phyloP scores from a whole-genome alignment of 345 rosid genomes.

The Brassica incana region DNA sequence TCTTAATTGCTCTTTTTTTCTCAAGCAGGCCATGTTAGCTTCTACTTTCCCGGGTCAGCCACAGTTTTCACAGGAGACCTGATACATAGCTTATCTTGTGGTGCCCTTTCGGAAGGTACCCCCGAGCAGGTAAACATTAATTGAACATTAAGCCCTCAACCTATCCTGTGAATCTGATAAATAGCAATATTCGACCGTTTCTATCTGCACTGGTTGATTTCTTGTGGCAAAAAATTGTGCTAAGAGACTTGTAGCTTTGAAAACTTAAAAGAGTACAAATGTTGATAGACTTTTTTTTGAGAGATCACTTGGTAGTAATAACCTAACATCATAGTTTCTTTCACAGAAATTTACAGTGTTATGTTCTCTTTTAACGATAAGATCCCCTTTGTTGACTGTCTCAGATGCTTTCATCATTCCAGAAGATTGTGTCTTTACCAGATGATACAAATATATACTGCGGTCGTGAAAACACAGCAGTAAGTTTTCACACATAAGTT shows the following conservation, averaged over 20 bases:
- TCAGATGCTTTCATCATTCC: slow-evolving; percentile 88
- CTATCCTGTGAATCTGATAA: neutral
- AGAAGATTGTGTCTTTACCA: slow-evolving; percentile 73
- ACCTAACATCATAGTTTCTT: neutral
- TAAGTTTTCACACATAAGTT: slow-evolving; percentile 40
- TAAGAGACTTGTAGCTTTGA: neutral
- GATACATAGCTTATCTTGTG: slow-evolving; percentile 94
- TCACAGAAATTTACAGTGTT: neutral
- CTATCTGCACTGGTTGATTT: neutral
- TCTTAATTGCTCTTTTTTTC: slow-evolving; percentile 11
- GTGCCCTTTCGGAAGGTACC: slow-evolving; percentile 76
- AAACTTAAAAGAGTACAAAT: neutral
- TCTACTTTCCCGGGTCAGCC: slow-evolving; percentile 87
- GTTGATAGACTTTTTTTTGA: neutral
- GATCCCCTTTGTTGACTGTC: slow-evolving; percentile 4
- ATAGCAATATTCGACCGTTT: neutral
- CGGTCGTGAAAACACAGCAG: slow-evolving; percentile 94
- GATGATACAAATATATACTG: slow-evolving; percentile 83
- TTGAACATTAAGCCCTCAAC: neutral
- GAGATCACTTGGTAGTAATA: neutral
- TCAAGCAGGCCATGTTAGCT: slow-evolving; percentile 86
- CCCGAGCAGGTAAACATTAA: slow-evolving; percentile 70
- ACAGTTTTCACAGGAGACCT: slow-evolving; percentile 90
- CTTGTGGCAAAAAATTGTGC: neutral
- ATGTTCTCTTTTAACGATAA: slow-evolving; percentile 1